Base-by-base conservation (phyloP, 805 yeast genomes). In the Saccharomycopsis fermentans region DNA sequence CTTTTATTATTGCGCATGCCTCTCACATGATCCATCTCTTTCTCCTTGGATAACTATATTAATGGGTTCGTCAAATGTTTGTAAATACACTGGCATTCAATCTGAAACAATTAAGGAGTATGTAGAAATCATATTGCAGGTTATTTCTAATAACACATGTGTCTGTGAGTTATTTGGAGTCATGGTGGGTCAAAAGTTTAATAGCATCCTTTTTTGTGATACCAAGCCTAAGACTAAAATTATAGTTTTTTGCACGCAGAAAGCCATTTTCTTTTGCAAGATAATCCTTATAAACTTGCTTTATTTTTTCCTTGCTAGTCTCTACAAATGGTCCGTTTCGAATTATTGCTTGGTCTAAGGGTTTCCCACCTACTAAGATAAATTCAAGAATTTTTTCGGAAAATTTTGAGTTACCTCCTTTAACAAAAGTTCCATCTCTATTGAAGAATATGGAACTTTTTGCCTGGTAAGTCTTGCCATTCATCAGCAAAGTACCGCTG, bases 301-400 rank as follows among this genome's bases (percentile, higher is more conserved):
- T 77, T 60, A 90, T 84, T 62, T 80, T 81, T 56, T 82, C 86
- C 58, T 77, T 77, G 19, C 85, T 73, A 8, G 87, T 80, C 62
- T 87, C 92, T 17, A 90, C 97, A 68, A 90, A 91, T 12, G 97
- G 96, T 16, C 97, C 97, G 68, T 90, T 85, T 68, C 90, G 96
- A 32, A 88, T 86, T 58, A 86, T 76, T 19, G 81, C 80, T 73
- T 90, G 96, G 64, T 87, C 79, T 58, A 87, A 73, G 19, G 80
- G 78, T 68, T 86, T 71, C 59, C 96, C 96, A 37, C 90, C 94
- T 62, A 89, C 74, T n/a, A 89, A 63, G 4, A 86, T 83, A 67
- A 89, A 83, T 63, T 84, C 82, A 1, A 89, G 72, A 36, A 72
- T 74, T 29, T 36, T n/a, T 5, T 36, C 21, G 1, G 50, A 36